Percentiles rank a stretch among this genome's conserved stretches.
Evolutionary conservation across 495 filamentous ascomycete genomes (phyloP).

Genomic region (Neurospora sp.): DNA sequence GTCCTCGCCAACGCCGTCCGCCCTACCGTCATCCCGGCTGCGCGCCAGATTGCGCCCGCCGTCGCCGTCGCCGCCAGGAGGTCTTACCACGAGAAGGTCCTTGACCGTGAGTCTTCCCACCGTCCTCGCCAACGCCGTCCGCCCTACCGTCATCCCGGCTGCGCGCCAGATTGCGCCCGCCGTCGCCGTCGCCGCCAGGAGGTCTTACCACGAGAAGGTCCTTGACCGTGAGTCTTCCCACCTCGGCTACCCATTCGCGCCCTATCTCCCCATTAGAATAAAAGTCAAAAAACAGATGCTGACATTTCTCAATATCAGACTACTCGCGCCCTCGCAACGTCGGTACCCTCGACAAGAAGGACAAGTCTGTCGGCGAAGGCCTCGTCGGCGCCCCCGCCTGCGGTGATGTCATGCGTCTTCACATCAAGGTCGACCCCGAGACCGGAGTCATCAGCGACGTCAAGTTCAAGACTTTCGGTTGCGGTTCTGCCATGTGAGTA

Average conservation of each 20-base stretch:
- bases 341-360: conserved; percentile 79
- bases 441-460: conserved; percentile 88
- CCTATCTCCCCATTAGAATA: not conserved
- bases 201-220: conserved; percentile 53
- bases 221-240: conserved; percentile 46
- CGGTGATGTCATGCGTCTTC: conserved; percentile 97
- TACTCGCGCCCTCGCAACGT: conserved; percentile 91
- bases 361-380: conserved; percentile 86
- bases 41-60: too few species aligned
- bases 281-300: not conserved
- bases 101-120: too few species aligned
- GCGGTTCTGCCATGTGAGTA: conserved; percentile 72
- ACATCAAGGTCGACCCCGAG: conserved; percentile 89
- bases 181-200: conserved; percentile 28
- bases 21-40: too few species aligned
- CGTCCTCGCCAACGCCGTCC: too few species aligned
- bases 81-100: too few species aligned
- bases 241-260: not conserved
- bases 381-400: conserved; percentile 90
- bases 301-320: conserved; percentile 34
- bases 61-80: too few species aligned
- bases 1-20: too few species aligned
- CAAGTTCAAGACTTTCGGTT: conserved; percentile 89
- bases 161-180: conserved; percentile 29
- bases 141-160: too few species aligned